Base-by-base conservation (phyloP, 2,329 filamentous ascomycete genomes). In the Ceratocystis lukuohia region DNA sequence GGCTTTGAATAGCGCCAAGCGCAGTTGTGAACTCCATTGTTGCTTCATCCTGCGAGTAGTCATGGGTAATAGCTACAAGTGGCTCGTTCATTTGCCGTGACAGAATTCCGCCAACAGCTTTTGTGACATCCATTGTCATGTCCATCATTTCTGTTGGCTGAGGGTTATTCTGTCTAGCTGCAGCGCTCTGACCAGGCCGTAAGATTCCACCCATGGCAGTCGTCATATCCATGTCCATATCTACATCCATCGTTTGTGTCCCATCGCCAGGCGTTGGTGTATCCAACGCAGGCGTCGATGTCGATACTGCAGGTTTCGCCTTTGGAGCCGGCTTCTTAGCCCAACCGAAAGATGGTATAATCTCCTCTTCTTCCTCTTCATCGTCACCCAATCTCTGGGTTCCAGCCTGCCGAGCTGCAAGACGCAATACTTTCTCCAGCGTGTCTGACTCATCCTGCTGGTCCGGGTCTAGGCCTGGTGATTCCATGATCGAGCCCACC, bases 91-190 rank as follows among this genome's bases (percentile, higher is more conserved):
- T 71, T 65, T 72, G 64, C 61, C 77, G 79, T 4, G 80, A 77
- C 22, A 96, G 75, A 65, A 97, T 96, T 2, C 87, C 84, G 7
- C 93, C 93, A 65, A 96, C 80, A 7, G 85, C 89, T 65, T 84
- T 85, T 1, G 93, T 96, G 6, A 96, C 89, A 71, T 97, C 93
- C 93, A 97, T 96, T 25, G 90, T 94, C 80, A 95, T 86, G 48
- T 92, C 89, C 80, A 95, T 87, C 44, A 91, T 89, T 69, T 84
- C 82, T 22, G 82, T 81, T 12, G 61, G 28, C 53, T 64, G 28
- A 15, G 45, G n/a, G 10, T 33, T 37, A 3, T 17, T 12, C n/a
- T 22, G 56, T n/a, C 28, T 30, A 2, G 56, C 17, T n/a, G 56
- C 56, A 17, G 56, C 17, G 17, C 28, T 22, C 53, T 57, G 53